phyloP scores from a whole-genome alignment of 345 rosid species.

The Eucalyptus guilfoylei region DNA sequence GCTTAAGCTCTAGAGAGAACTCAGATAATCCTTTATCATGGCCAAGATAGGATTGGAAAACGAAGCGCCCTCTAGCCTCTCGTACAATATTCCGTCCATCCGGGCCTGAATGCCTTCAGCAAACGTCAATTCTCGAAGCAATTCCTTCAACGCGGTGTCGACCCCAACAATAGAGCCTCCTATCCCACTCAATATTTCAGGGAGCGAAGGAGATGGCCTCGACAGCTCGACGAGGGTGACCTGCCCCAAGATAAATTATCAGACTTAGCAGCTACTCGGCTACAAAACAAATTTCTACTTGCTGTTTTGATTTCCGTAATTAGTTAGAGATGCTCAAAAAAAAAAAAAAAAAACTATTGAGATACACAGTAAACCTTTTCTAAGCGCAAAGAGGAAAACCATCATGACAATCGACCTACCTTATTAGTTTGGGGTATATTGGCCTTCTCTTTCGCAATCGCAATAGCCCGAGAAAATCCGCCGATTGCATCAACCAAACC shows the following conservation, averaged over 20 bases:
- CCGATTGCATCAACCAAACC: conserved; percentile 91
- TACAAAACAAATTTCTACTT: not conserved
- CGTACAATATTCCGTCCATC: conserved; percentile 88
- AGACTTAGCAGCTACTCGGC: not conserved
- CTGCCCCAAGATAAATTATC: conserved; percentile 10
- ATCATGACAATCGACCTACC: conserved; percentile 15
- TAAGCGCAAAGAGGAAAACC: not conserved
- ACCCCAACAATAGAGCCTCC: conserved; percentile 65
- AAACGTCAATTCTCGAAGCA: conserved; percentile 44
- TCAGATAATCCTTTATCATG: conserved; percentile 60
- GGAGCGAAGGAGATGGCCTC: conserved; percentile 59
- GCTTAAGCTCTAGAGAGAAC: conserved; percentile 32
- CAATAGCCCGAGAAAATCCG: conserved; percentile 79
- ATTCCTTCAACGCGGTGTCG: conserved; percentile 44
- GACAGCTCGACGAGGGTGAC: conserved; percentile 81
- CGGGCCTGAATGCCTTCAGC: conserved; percentile 78
- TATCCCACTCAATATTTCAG: conserved; percentile 60
- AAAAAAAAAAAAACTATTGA: not conserved
- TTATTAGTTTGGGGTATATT: conserved; percentile 55
- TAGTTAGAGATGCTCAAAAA: not conserved
- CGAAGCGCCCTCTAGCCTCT: conserved; percentile 51
- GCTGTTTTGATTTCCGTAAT: not conserved
- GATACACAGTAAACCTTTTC: not conserved
- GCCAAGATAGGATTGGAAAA: conserved; percentile 33
- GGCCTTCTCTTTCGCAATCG: conserved; percentile 80